Conservation (phyloP, 139 green algal genomes). For the Micractinium conductrix region DNA sequence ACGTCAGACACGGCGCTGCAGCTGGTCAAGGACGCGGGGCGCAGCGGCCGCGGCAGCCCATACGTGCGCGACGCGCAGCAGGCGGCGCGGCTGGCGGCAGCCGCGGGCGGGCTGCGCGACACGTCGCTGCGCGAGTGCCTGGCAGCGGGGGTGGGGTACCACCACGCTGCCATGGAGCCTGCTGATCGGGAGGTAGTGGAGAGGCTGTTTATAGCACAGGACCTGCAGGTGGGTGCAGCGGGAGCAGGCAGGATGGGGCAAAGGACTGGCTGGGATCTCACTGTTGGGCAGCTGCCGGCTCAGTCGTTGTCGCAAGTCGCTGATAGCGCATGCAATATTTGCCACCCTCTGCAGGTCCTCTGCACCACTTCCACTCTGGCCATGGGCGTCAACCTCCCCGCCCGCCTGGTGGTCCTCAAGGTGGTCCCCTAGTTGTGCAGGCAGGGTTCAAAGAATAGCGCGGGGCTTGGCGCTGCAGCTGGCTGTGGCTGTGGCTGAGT, state of each 20-base stretch:
- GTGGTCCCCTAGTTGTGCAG: too few species aligned
- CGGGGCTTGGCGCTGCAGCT: too few species aligned
- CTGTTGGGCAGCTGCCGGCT: too few species aligned
- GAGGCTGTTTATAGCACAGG: conserved; percentile 71
- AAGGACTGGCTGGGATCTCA: too few species aligned
- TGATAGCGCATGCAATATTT: background rate
- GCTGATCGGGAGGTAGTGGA: conserved; percentile 79
- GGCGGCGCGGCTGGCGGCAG: conserved; percentile 44
- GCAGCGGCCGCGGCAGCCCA: conserved; percentile 4
- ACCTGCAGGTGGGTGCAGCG: conserved; percentile 57
- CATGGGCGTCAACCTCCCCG: conserved; percentile 93
- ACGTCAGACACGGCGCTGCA: conserved; percentile 72
- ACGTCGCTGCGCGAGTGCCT: conserved; percentile 57
- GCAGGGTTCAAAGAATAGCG: too few species aligned
- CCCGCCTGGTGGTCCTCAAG: conserved; percentile 93
- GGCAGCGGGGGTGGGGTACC: conserved; percentile 77
- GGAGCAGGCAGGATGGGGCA: background rate
- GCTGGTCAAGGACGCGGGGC: conserved; percentile 54
- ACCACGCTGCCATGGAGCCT: conserved; percentile 81
- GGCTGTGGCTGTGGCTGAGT: too few species aligned
- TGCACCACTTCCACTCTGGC: conserved; percentile 92
- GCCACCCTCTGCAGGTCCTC: conserved; percentile 63
- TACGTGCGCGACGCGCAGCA: conserved; percentile 59
- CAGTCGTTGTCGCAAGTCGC: too few species aligned
- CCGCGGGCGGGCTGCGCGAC: conserved; percentile 38